Conservation (phyloP, 192 early-diverging fungal genomes). For the Coemansia sp. region DNA sequence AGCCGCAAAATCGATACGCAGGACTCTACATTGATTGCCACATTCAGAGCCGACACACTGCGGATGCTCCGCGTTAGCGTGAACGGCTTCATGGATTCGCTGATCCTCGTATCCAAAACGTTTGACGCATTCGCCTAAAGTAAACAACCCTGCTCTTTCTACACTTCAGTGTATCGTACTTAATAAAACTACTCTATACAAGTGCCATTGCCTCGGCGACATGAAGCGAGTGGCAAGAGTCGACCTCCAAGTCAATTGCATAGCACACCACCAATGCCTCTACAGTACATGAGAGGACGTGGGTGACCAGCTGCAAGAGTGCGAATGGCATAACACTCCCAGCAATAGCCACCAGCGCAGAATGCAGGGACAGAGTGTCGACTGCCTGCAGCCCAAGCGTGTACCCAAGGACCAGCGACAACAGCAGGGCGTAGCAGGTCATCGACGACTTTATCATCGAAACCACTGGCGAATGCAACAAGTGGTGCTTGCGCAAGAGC, state of each 20-base stretch:
- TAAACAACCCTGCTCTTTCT: neutral
- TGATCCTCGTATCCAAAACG: slow-evolving; percentile 43
- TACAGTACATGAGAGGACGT: slow-evolving; percentile 43
- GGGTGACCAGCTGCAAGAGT: slow-evolving; percentile 42
- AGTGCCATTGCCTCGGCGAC: slow-evolving; percentile 38
- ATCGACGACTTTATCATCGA: slow-evolving; percentile 47
- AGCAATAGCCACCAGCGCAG: slow-evolving; percentile 29
- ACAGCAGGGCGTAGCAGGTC: slow-evolving; percentile 41
- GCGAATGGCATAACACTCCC: slow-evolving; percentile 43
- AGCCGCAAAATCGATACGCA: slow-evolving; percentile 5
- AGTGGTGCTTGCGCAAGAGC: slow-evolving; percentile 31
- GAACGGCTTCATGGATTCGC: slow-evolving; percentile 51
- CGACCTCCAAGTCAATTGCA: slow-evolving; percentile 46
- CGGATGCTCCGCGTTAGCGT: slow-evolving; percentile 43
- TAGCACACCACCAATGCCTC: slow-evolving; percentile 49
- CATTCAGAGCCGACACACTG: slow-evolving; percentile 18
- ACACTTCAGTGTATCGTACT: neutral
- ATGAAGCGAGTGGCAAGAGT: slow-evolving; percentile 46
- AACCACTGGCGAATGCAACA: slow-evolving; percentile 47
- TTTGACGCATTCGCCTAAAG: slow-evolving; percentile 31
- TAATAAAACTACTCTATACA: slow-evolving; percentile 15
- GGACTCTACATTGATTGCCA: slow-evolving; percentile 11
- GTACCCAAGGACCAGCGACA: slow-evolving; percentile 40
- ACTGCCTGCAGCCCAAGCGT: slow-evolving; percentile 30
- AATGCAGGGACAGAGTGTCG: slow-evolving; percentile 16